A percentile compares a stretch with the other conserved stretches of the same genome.
Evolutionary conservation across 2,329 filamentous ascomycete species (phyloP).

Genomic region (Mycosphaerella sp.): DNA sequence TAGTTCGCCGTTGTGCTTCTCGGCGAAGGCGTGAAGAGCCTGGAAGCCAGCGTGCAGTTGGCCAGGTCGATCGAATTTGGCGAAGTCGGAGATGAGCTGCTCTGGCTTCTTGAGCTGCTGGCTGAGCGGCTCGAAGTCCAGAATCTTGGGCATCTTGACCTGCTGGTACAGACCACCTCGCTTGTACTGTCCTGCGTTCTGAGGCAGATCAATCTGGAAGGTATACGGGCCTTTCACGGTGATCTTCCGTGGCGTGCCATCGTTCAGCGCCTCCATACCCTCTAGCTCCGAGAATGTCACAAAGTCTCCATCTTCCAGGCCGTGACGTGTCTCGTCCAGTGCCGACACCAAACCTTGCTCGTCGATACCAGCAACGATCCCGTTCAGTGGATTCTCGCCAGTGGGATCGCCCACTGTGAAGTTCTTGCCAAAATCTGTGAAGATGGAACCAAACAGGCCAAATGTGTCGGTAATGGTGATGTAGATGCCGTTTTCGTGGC

Average conservation of each 20-base stretch:
- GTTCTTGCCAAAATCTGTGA: conserved; percentile 93
- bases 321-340: conserved; percentile 89
- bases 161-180: conserved; percentile 86
- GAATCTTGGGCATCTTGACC: conserved; percentile 95
- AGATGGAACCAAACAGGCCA: conserved; percentile 89
- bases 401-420: conserved; percentile 87
- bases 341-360: conserved; percentile 88
- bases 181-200: conserved; percentile 77
- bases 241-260: conserved; percentile 77
- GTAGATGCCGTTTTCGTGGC: conserved; percentile 89
- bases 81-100: conserved; percentile 86
- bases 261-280: conserved; percentile 86
- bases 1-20: conserved; percentile 62
- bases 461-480: conserved; percentile 83
- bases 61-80: conserved; percentile 91
- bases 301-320: conserved; percentile 91
- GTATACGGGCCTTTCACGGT: conserved; percentile 93
- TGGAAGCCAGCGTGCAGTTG: conserved; percentile 91
- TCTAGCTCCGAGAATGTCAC: conserved; percentile 91
- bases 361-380: conserved; percentile 85
- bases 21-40: conserved; percentile 79
- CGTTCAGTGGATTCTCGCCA: conserved; percentile 78
- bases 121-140: conserved; percentile 80
- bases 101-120: conserved; percentile 79
- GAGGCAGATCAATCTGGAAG: conserved; percentile 93